These are phyloP conservation scores for Coleophoma crateriformis DNA, from an alignment of 2,329 filamentous ascomycete genomes.

Conservation along the genomic window DNA sequence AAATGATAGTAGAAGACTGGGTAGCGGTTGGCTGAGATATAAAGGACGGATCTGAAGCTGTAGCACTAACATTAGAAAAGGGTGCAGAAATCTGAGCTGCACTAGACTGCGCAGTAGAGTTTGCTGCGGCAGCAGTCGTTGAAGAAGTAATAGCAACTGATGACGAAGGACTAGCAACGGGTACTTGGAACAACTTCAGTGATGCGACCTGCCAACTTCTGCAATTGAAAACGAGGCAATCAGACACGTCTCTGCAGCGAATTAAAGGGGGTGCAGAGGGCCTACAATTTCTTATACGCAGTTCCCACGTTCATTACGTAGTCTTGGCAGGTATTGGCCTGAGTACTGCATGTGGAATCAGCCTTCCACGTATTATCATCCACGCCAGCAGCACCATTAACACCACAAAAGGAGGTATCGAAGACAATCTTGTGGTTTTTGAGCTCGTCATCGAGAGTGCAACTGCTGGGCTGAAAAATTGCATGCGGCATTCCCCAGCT, in stretches of 20 bases:
- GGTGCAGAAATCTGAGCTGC: neutral
- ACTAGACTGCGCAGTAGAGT: neutral
- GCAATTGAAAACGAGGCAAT: neutral
- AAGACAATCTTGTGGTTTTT: constrained; percentile 67
- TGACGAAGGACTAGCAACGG: neutral
- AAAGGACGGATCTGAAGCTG: neutral
- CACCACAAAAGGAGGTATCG: constrained; percentile 80
- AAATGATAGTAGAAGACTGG: neutral
- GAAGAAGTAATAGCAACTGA: neutral
- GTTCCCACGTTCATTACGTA: neutral
- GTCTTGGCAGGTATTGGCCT: constrained; percentile 21
- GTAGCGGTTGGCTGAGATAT: neutral
- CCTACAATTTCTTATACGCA: neutral
- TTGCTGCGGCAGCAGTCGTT: neutral
- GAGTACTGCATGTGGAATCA: constrained; percentile 55
- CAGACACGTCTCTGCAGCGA: neutral
- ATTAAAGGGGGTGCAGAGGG: neutral
- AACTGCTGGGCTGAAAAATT: constrained; percentile 36
- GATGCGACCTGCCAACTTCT: neutral
- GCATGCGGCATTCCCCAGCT: constrained; percentile 36
- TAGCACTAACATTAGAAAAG: neutral
- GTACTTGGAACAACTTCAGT: neutral
- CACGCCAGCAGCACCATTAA: constrained; percentile 53
- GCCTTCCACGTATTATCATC: constrained; percentile 58
- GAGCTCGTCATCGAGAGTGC: constrained; percentile 66